Percentiles rank a stretch among this genome's conserved stretches.
Evolutionary conservation across 2,329 filamentous ascomycete genomes (phyloP).

Genomic region (Penicillium sp.): DNA sequence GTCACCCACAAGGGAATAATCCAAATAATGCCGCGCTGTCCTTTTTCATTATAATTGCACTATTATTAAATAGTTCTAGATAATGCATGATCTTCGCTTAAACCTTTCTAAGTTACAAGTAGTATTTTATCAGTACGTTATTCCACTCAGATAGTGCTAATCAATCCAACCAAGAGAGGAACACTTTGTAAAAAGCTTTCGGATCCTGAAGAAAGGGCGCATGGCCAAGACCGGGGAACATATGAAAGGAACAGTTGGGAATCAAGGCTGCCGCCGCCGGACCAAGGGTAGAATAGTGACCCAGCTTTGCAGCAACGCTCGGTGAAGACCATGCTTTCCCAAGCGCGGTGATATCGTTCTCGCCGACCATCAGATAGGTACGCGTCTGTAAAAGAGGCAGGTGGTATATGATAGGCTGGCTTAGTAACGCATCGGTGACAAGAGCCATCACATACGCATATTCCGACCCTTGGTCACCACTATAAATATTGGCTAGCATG

Average conservation of each 20-base stretch:
- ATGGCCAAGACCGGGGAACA: constrained; percentile 20
- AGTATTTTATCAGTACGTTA: no score
- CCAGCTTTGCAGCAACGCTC: constrained; percentile 9
- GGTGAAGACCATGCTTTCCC: constrained; percentile 15
- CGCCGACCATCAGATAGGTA: constrained; percentile 19
- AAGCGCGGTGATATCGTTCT: constrained; percentile 15
- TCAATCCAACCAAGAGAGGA: constrained; percentile 7
- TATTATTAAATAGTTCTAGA: no score
- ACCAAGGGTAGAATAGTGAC: constrained; percentile 13
- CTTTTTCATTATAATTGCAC: no score
- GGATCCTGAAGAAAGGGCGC: constrained; percentile 21
- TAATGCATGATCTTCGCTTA: no score
- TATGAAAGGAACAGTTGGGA: constrained; percentile 16
- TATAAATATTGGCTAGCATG: constrained; percentile 20
- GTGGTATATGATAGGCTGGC: constrained; percentile 17
- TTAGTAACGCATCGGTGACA: constrained; percentile 17
- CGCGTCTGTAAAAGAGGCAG: constrained; percentile 15
- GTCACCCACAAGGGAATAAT: no score
- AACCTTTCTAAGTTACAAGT: no score
- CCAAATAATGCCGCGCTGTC: no score
- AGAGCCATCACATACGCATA: constrained; percentile 20
- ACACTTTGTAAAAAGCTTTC: constrained; percentile 11
- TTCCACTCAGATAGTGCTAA: no score
- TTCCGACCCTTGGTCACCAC: constrained; percentile 10
- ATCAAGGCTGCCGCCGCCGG: constrained; percentile 18